Conservation (phyloP, 1,139 yeast species). For the Candida mesenterica region DNA sequence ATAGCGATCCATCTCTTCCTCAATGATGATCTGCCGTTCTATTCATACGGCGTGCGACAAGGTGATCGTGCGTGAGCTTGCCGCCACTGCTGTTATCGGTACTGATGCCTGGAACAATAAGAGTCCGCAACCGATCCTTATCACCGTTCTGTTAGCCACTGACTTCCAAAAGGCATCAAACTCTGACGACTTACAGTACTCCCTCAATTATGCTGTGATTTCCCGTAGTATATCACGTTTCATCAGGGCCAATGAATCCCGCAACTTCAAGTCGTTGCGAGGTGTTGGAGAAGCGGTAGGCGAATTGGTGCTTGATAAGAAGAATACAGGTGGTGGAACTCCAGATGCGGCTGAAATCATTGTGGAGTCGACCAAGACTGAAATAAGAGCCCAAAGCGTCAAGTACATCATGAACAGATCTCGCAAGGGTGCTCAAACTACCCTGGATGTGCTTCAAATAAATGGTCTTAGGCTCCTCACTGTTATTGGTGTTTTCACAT, state of each 20-base stretch:
- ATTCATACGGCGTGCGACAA: constrained; percentile 31
- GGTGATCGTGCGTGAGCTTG: constrained; percentile 57
- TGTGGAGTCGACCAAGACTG: constrained; percentile 51
- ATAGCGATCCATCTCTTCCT: no score
- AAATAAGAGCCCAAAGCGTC: constrained; percentile 54
- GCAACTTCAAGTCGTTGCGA: constrained; percentile 51
- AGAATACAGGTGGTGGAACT: constrained; percentile 51
- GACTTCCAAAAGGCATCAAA: constrained; percentile 69
- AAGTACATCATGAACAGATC: constrained; percentile 36
- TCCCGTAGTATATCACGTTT: constrained; percentile 59
- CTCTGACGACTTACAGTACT: constrained; percentile 75
- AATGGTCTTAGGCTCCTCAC: constrained; percentile 61
- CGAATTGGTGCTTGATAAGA: constrained; percentile 46
- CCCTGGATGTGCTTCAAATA: constrained; percentile 45
- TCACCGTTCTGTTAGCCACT: constrained; percentile 61
- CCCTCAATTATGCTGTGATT: constrained; percentile 84
- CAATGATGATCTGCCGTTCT: not conserved
- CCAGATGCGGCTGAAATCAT: constrained; percentile 33
- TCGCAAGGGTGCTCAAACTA: constrained; percentile 14
- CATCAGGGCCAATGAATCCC: constrained; percentile 44
- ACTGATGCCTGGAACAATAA: constrained; percentile 76
- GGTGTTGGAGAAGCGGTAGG: constrained; percentile 58
- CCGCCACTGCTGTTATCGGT: constrained; percentile 66
- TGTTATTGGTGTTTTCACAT: constrained; percentile 86
- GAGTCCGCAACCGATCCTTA: constrained; percentile 64